phyloP scores from a whole-genome alignment of 768 basidiomycete species.

The Botryobasidium botryosum region DNA sequence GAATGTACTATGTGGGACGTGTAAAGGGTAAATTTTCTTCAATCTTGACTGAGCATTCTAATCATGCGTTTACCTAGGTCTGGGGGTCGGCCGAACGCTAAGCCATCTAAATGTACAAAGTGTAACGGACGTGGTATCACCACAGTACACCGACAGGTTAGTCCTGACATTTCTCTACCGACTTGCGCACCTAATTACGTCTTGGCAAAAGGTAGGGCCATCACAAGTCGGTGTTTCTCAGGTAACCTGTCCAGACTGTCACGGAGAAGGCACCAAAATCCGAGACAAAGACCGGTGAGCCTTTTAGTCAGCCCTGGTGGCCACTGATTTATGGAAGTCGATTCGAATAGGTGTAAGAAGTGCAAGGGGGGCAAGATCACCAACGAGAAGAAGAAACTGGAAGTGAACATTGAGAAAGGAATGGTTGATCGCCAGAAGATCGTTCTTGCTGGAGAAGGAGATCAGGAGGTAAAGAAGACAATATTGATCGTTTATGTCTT shows the following conservation, averaged over 20 bases:
- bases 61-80: slow-evolving; percentile 29
- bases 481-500: too few relatives aligned
- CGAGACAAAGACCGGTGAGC: slow-evolving; percentile 68
- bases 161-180: slow-evolving; percentile 10
- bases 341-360: slow-evolving; percentile 63
- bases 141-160: slow-evolving; percentile 19
- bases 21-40: slow-evolving; percentile 47
- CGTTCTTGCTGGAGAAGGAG: slow-evolving; percentile 79
- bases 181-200: neutral
- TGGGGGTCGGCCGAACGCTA: slow-evolving; percentile 70
- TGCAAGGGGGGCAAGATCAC: slow-evolving; percentile 78
- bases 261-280: slow-evolving; percentile 33
- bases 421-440: slow-evolving; percentile 74
- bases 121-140: slow-evolving; percentile 68
- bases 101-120: slow-evolving; percentile 59
- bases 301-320: neutral
- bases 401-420: slow-evolving; percentile 74
- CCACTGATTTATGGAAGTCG: neutral
- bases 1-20: slow-evolving; percentile 56
- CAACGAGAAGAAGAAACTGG: slow-evolving; percentile 78
- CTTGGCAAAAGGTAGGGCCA: slow-evolving; percentile 14
- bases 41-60: neutral
- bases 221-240: slow-evolving; percentile 21
- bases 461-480: slow-evolving; percentile 76
- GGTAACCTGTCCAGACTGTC: slow-evolving; percentile 20